A percentile compares a stretch with the other conserved stretches of the same genome.
Evolutionary conservation across 2,329 filamentous ascomycete species (phyloP).

Genomic region (Coccinonectria pachysandricola): DNA sequence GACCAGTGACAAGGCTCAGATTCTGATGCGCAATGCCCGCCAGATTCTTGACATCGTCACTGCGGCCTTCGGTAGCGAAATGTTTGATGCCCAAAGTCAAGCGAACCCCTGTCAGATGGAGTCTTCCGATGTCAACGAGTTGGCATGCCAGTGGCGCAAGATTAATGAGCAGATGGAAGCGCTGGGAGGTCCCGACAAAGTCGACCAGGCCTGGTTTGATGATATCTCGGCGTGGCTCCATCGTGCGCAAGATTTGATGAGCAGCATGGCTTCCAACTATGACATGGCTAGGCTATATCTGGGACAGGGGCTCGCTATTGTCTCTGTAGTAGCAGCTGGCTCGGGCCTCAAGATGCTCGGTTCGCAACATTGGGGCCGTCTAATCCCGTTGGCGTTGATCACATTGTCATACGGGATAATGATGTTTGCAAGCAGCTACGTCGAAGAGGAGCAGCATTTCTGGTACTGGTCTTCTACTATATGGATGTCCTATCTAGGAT

Average conservation of each 20-base stretch:
- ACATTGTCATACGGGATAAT: constrained; percentile 62
- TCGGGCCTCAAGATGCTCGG: constrained; percentile 7
- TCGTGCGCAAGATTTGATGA: constrained; percentile 69
- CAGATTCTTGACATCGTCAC: constrained; percentile 72
- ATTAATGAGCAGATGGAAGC: constrained; percentile 18
- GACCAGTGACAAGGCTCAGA: constrained; percentile 45
- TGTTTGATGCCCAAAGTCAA: constrained; percentile 27
- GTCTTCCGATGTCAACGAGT: constrained; percentile 35
- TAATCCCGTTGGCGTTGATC: constrained; percentile 38
- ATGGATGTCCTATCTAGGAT: constrained; percentile 50
- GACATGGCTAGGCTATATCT: constrained; percentile 52
- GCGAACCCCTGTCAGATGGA: constrained; percentile 27
- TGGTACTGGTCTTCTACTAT: constrained; percentile 85
- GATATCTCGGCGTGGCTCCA: constrained; percentile 52
- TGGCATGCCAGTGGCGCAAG: constrained; percentile 59
- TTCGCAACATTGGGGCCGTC: constrained; percentile 5
- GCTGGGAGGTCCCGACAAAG: constrained; percentile 12
- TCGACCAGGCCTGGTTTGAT: constrained; percentile 31
- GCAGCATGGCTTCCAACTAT: constrained; percentile 87
- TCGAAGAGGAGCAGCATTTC: constrained; percentile 97
- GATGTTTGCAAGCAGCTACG: constrained; percentile 98
- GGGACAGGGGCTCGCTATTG: constrained; percentile 30
- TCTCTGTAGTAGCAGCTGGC: constrained; percentile 18
- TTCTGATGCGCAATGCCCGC: constrained; percentile 66
- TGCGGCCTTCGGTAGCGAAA: constrained; percentile 52